These are phyloP conservation scores for Candida taoyuanica DNA, from an alignment of 805 yeast species.

Conservation along the genomic window DNA sequence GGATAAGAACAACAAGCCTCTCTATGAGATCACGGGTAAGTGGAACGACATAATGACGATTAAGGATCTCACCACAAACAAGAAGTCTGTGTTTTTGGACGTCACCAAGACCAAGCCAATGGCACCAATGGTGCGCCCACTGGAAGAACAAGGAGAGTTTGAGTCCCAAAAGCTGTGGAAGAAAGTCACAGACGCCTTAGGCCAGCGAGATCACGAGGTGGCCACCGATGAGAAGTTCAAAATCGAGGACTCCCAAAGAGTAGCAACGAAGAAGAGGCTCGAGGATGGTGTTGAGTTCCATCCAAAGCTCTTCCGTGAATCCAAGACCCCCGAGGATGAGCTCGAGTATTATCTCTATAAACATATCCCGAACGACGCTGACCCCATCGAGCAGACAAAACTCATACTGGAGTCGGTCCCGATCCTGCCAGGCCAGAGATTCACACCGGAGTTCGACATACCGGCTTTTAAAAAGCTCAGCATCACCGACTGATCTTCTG, in stretches of 20 bases:
- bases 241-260: slow-evolving; percentile 86
- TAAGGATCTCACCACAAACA: slow-evolving; percentile 46
- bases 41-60: slow-evolving; percentile 88
- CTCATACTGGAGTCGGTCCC: slow-evolving; percentile 68
- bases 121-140: slow-evolving; percentile 70
- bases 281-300: slow-evolving; percentile 78
- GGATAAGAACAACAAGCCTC: slow-evolving; percentile 42
- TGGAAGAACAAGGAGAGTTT: slow-evolving; percentile 70
- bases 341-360: slow-evolving; percentile 67
- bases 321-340: slow-evolving; percentile 33
- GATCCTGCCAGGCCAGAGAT: slow-evolving; percentile 74
- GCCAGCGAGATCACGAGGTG: slow-evolving; percentile 65
- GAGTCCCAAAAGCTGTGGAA: slow-evolving; percentile 87
- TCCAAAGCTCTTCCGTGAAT: slow-evolving; percentile 68
- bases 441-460: slow-evolving; percentile 57
- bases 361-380: slow-evolving; percentile 48
- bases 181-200: slow-evolving; percentile 77
- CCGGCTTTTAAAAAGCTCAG: slow-evolving; percentile 58
- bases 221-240: slow-evolving; percentile 88
- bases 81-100: slow-evolving; percentile 53
- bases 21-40: slow-evolving; percentile 76
- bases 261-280: slow-evolving; percentile 60
- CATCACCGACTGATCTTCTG: slow-evolving; percentile 3
- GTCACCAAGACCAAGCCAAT: slow-evolving; percentile 48
- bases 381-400: slow-evolving; percentile 48